Base-by-base conservation (phyloP, 1,284 basidiomycete genomes). In the Mixia osmundae region DNA sequence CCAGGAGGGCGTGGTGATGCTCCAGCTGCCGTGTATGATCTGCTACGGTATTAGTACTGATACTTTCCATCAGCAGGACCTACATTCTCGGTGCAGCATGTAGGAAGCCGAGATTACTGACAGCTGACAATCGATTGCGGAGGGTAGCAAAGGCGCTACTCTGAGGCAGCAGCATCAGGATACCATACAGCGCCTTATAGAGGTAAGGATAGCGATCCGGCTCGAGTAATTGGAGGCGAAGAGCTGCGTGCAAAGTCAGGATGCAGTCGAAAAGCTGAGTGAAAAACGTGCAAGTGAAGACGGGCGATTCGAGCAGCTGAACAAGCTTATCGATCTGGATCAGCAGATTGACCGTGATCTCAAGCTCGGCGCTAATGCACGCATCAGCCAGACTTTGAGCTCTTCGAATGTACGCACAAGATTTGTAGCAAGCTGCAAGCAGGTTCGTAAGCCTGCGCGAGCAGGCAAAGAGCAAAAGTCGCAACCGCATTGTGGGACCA, bases 401-500 rank as follows among this genome's bases (percentile, higher is more conserved):
- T 9, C 14, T 10, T 11, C 22, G 20, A 1, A 42, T 35, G 1
- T 1, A 48, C 78, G 48, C 51, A 83, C 80, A 99, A 94, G 45
- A 95, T 94, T 40, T 78, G 75, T n/a, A 99, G 63, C 20, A 99
- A 64, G 54, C 89, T 91, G 26, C 82, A 91, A 1, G 91, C 91
- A 57, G 97, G 91, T 54, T 99, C 91, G 51, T 97, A 99, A 3
- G 89, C 87, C 57, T 97, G 91, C 0, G 89, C 85, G 9, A 97
- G 64, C 15, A 99, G 65, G 56, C 91, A 99, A 3, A 99, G 66
- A 1, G 83, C 80, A 52, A 99, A 91, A 0, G 85, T 83, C 0
- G 91, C 77, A 18, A 97, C 85, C 0, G 91, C 78, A 52, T 95
- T 95, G 53, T 97, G 91, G 55, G 85, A 95, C 89, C 91, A 99